phyloP scores from a whole-genome alignment of 1,284 basidiomycete genomes.

The Flammula alnicola region DNA sequence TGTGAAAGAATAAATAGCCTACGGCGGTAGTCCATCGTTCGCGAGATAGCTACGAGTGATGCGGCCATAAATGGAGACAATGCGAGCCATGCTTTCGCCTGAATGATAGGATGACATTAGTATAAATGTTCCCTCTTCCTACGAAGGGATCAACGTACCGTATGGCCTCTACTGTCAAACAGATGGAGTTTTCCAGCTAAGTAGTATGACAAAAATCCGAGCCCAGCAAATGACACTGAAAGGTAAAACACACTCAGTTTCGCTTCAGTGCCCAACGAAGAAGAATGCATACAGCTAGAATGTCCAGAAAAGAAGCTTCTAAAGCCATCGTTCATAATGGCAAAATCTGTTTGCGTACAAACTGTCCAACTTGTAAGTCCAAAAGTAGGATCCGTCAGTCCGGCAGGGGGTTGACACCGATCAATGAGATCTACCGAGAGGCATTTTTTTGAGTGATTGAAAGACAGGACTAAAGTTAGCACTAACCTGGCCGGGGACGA shows the following conservation, averaged over 20 bases:
- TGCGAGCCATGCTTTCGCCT: slow-evolving; percentile 87
- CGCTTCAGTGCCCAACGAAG: neutral
- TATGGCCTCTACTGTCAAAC: slow-evolving; percentile 82
- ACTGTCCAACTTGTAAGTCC: slow-evolving; percentile 78
- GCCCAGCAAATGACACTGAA: slow-evolving; percentile 88
- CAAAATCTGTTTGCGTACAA: slow-evolving; percentile 73
- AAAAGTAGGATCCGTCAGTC: slow-evolving; percentile 70
- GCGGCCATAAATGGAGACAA: slow-evolving; percentile 81
- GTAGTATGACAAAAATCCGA: slow-evolving; percentile 90
- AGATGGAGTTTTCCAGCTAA: slow-evolving; percentile 91
- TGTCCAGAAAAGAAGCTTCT: slow-evolving; percentile 95
- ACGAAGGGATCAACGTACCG: slow-evolving; percentile 49
- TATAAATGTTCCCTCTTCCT: slow-evolving; percentile 3
- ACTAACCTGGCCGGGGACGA: slow-evolving; percentile 80
- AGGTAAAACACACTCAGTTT: slow-evolving; percentile 2
- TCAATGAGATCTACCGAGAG: slow-evolving; percentile 68
- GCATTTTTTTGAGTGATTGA: slow-evolving; percentile 2
- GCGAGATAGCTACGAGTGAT: slow-evolving; percentile 87
- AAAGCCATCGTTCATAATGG: slow-evolving; percentile 82
- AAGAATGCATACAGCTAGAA: slow-evolving; percentile 65
- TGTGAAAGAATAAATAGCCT: slow-evolving; percentile 31
- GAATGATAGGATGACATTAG: slow-evolving; percentile 1
- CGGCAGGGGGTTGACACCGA: slow-evolving; percentile 78
- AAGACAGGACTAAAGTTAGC: neutral
- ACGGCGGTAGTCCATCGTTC: slow-evolving; percentile 91